Evolutionary conservation across 495 filamentous ascomycete genomes (phyloP).

Genomic region (Aspergillus sparsus): DNA sequence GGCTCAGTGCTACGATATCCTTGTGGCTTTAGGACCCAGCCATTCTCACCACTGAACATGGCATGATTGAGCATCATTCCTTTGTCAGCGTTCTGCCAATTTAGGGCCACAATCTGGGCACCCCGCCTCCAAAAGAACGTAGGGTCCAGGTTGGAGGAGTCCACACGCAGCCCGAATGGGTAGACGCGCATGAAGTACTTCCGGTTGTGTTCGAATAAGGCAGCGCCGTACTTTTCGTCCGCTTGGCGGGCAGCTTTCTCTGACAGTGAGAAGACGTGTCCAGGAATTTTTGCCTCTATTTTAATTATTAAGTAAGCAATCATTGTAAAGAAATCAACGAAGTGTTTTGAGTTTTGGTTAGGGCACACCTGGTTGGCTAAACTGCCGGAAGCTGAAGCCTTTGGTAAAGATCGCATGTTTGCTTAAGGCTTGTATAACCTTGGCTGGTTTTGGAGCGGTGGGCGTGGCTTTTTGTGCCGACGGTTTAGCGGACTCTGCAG

Average conservation of each 20-base stretch:
- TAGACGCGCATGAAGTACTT: conserved; percentile 85
- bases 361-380: conserved; percentile 55
- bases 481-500: conserved; percentile 7
- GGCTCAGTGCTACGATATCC: conserved; percentile 55
- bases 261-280: conserved; percentile 84
- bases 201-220: conserved; percentile 81
- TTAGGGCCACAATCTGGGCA: conserved; percentile 88
- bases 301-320: conserved; percentile 6
- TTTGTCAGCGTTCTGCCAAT: conserved; percentile 89
- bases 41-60: conserved; percentile 80
- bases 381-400: conserved; percentile 73
- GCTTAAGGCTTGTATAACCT: conserved; percentile 74
- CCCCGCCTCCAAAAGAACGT: conserved; percentile 83
- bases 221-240: conserved; percentile 57
- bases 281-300: conserved; percentile 67
- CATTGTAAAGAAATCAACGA: background rate
- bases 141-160: conserved; percentile 84
- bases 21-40: conserved; percentile 82
- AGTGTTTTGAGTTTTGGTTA: background rate
- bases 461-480: conserved; percentile 19
- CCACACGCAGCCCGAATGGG: conserved; percentile 77
- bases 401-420: conserved; percentile 79
- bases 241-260: conserved; percentile 75
- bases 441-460: conserved; percentile 55
- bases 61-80: conserved; percentile 96